Percentiles rank a stretch among this genome's conserved stretches.
These are phyloP conservation scores for Colletotrichum lindemuthianum DNA, from an alignment of 2,329 filamentous ascomycete genomes.

Conservation along the genomic window DNA sequence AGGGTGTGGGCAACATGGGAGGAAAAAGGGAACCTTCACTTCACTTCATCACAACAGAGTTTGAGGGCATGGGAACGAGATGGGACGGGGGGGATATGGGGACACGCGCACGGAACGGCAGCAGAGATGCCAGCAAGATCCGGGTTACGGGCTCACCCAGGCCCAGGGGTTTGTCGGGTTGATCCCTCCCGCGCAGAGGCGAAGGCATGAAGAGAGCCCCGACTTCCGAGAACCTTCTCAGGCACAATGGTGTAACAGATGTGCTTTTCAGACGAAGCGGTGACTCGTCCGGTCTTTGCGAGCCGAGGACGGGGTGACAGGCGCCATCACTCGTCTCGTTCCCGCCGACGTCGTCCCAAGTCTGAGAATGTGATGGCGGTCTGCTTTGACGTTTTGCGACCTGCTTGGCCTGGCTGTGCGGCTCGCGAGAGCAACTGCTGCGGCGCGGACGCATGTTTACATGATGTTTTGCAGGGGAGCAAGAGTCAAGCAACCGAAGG, in stretches of 20 bases:
- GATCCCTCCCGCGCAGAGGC: slow-evolving; percentile 6
- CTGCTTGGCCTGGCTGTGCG: slow-evolving; percentile 3
- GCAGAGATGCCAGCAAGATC: slow-evolving; percentile 25
- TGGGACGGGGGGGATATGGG: background rate
- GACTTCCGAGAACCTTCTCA: slow-evolving; percentile 33
- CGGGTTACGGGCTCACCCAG: slow-evolving; percentile 11
- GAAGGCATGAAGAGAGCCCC: slow-evolving; percentile 33
- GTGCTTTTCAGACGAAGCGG: slow-evolving; percentile 29
- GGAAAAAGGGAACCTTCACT: background rate
- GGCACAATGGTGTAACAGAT: slow-evolving; percentile 28
- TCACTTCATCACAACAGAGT: no score
- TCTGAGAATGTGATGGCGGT: slow-evolving; percentile 20
- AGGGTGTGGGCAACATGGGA: slow-evolving; percentile 18
- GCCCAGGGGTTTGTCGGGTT: slow-evolving; percentile 7
- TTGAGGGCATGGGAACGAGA: slow-evolving; percentile 25
- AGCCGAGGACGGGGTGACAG: slow-evolving; percentile 16
- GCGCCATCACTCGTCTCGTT: slow-evolving; percentile 17
- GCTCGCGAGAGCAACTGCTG: no score
- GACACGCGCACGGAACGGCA: slow-evolving; percentile 29
- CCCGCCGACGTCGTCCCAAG: slow-evolving; percentile 28
- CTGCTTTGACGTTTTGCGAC: slow-evolving; percentile 25
- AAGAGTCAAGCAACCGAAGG: background rate
- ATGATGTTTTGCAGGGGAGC: background rate
- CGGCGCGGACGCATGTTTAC: no score
- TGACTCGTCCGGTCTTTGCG: slow-evolving; percentile 30